phyloP scores from a whole-genome alignment of 331 rosid genomes.

The Prunus yedoensis region DNA sequence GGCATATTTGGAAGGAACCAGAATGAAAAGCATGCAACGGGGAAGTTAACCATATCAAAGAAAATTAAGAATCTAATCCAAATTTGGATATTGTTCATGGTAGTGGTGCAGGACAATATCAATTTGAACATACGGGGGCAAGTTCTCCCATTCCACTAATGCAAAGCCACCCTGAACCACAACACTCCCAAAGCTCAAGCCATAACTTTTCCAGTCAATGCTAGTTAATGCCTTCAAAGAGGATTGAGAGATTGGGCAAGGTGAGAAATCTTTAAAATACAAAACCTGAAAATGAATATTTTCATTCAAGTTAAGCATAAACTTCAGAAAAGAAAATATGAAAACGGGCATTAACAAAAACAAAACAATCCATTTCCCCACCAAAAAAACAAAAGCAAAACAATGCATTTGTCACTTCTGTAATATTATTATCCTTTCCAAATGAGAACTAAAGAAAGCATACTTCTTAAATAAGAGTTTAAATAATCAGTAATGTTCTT shows the following conservation, averaged over 20 bases:
- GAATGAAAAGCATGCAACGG: not conserved
- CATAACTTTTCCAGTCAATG: constrained; percentile 78
- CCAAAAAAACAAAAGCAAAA: not conserved
- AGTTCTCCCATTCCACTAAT: constrained; percentile 69
- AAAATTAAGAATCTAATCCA: not conserved
- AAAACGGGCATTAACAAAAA: not conserved
- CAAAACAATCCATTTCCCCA: not conserved
- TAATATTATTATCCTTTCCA: not conserved
- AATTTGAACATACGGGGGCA: constrained; percentile 53
- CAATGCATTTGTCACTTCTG: not conserved
- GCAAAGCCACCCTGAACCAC: constrained; percentile 51
- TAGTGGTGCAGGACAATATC: constrained; percentile 77
- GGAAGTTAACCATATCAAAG: not conserved
- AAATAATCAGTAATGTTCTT: not conserved
- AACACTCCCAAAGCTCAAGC: constrained; percentile 52
- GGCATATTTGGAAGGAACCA: constrained; percentile 5
- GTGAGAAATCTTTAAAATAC: constrained; percentile 68
- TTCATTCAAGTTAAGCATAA: constrained; percentile 20
- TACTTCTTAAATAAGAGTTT: not conserved
- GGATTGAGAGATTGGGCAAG: constrained; percentile 48
- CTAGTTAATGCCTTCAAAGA: constrained; percentile 62
- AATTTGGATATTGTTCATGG: constrained; percentile 57
- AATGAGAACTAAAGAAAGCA: not conserved
- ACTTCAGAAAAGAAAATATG: constrained; percentile 12
- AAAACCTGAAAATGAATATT: constrained; percentile 58